Evolutionary conservation across 179 eudicot species (phyloP).

Genomic region (Nepenthes alata): DNA sequence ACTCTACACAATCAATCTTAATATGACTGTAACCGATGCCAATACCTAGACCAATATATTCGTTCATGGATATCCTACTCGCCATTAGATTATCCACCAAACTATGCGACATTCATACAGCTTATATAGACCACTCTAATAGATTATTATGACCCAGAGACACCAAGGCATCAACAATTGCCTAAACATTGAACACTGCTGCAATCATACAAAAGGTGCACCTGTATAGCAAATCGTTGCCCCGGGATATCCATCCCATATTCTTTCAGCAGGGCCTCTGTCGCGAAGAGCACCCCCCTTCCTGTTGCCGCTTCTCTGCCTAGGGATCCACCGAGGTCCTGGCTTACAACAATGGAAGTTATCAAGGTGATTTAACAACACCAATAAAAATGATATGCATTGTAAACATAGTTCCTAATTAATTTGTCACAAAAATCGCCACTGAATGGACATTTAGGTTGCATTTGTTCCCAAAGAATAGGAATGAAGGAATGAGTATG

Average conservation of each 20-base stretch:
- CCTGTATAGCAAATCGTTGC: conserved; percentile 82
- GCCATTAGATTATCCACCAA: not conserved
- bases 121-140: not conserved
- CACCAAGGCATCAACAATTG: not conserved
- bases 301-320: conserved; percentile 99
- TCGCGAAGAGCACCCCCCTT: conserved; percentile 82
- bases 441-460: too few relatives aligned
- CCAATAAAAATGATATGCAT: not conserved
- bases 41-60: too few relatives aligned
- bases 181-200: not conserved
- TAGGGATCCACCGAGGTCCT: conserved; percentile 99
- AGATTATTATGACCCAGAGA: not conserved
- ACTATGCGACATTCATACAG: not conserved
- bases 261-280: conserved; percentile 81
- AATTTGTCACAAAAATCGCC: too few relatives aligned
- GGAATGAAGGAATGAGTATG: too few relatives aligned
- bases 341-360: conserved; percentile 2
- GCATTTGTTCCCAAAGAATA: too few relatives aligned
- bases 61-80: too few relatives aligned
- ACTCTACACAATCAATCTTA: too few relatives aligned
- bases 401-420: too few relatives aligned
- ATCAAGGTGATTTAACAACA: not conserved
- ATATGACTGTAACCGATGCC: too few relatives aligned
- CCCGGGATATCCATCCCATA: conserved; percentile 75
- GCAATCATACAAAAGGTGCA: conserved; percentile 8